These are phyloP conservation scores for Coleophoma eucalyptorum DNA, from an alignment of 2,329 filamentous ascomycete species.

Conservation along the genomic window DNA sequence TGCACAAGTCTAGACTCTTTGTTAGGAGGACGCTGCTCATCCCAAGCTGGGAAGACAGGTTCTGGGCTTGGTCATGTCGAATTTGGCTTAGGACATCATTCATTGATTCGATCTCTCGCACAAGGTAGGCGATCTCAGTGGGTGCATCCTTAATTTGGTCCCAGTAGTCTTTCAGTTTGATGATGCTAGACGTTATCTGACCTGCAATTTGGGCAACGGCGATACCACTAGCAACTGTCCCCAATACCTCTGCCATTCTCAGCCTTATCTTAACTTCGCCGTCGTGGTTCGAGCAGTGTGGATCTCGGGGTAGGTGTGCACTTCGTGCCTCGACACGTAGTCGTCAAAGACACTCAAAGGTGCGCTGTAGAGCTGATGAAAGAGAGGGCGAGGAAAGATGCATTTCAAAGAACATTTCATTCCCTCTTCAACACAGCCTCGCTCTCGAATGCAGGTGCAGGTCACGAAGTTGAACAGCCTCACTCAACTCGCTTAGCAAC, in stretches of 20 bases:
- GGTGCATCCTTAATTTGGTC: conserved; percentile 12
- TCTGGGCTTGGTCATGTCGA: conserved; percentile 2
- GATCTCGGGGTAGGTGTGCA: too few relatives aligned
- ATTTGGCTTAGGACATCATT: conserved; percentile 5
- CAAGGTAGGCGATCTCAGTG: conserved; percentile 2
- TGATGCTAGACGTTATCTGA: conserved; percentile 4
- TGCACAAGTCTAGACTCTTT: conserved; percentile 6
- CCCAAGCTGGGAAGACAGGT: not conserved
- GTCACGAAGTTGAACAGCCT: too few relatives aligned
- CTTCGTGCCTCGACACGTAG: too few relatives aligned
- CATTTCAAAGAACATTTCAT: not conserved
- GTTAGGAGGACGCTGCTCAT: not conserved
- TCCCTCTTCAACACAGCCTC: not conserved
- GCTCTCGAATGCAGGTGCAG: not conserved
- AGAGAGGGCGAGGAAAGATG: too few relatives aligned
- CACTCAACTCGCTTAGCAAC: too few relatives aligned
- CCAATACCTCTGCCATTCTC: conserved; percentile 7
- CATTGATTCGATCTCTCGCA: conserved; percentile 7
- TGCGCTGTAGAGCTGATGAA: too few relatives aligned
- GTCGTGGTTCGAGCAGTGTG: too few relatives aligned
- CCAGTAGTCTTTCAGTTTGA: conserved; percentile 13
- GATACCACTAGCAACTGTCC: conserved; percentile 5
- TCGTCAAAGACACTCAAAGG: too few relatives aligned
- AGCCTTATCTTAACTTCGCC: too few relatives aligned
- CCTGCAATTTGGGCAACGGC: conserved; percentile 6